Percentiles rank a stretch among this genome's conserved stretches.
Evolutionary conservation across 2,329 filamentous ascomycete species (phyloP).

Genomic region (Shiraia sp.): DNA sequence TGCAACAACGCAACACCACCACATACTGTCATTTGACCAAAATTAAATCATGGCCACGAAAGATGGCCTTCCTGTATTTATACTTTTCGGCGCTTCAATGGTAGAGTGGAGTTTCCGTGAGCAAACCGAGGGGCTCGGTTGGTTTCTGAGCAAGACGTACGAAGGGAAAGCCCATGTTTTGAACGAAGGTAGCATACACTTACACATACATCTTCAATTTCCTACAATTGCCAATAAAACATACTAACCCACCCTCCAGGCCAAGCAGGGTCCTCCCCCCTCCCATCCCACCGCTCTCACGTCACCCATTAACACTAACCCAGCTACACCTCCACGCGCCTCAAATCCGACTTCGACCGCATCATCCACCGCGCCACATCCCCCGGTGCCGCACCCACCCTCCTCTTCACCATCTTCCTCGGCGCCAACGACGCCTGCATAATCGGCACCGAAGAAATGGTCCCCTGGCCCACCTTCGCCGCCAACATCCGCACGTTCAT

Average conservation of each 20-base stretch:
- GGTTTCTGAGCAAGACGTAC: constrained; percentile 19
- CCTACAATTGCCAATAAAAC: neutral
- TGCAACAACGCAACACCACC: too few relatives aligned
- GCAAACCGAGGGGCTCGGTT: constrained; percentile 24
- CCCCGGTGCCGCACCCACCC: constrained; percentile 25
- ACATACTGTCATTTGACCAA: neutral
- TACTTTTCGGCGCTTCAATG: constrained; percentile 31
- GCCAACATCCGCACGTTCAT: constrained; percentile 43
- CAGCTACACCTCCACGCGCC: constrained; percentile 33
- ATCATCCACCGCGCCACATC: constrained; percentile 26
- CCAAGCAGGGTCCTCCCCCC: constrained; percentile 21
- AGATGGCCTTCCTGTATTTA: constrained; percentile 18
- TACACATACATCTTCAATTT: neutral
- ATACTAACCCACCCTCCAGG: constrained; percentile 13
- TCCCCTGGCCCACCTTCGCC: constrained; percentile 40
- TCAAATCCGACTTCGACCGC: constrained; percentile 27
- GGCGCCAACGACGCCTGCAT: constrained; percentile 48
- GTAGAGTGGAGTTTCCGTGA: constrained; percentile 28
- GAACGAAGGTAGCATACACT: constrained; percentile 24
- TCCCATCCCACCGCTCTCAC: neutral
- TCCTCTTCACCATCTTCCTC: constrained; percentile 47
- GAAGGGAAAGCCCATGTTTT: constrained; percentile 19
- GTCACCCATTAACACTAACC: neutral
- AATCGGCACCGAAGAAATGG: constrained; percentile 23
- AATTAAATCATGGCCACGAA: constrained; percentile 1